These are phyloP conservation scores for Candida adriatica DNA, from an alignment of 805 yeast genomes.

Conservation along the genomic window DNA sequence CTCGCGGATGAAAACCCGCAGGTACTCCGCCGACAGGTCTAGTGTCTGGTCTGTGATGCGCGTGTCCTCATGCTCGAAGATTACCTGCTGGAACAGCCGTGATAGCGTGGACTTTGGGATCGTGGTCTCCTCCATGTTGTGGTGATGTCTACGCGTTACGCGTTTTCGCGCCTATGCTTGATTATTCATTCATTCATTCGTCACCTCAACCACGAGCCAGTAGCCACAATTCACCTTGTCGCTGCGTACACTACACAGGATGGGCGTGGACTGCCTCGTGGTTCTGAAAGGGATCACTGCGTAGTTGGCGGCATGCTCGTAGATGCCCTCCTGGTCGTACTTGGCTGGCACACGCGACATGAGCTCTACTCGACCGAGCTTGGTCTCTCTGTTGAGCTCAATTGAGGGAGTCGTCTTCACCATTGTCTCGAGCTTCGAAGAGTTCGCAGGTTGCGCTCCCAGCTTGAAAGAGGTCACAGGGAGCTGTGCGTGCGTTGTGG, in stretches of 20 bases:
- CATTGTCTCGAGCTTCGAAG: slow-evolving; percentile 14
- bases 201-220: slow-evolving; percentile 15
- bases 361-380: slow-evolving; percentile 25
- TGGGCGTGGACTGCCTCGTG: slow-evolving; percentile 9
- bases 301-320: slow-evolving; percentile 25
- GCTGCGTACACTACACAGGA: slow-evolving; percentile 19
- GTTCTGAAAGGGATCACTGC: slow-evolving; percentile 23
- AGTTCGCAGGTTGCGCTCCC: slow-evolving; percentile 12
- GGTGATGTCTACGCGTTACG: neutral
- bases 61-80: slow-evolving; percentile 40
- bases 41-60: slow-evolving; percentile 42
- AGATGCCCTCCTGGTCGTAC: slow-evolving; percentile 6
- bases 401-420: slow-evolving; percentile 26
- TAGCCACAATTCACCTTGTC: slow-evolving; percentile 14
- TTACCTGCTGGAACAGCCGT: slow-evolving; percentile 42
- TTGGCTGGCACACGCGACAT: slow-evolving; percentile 18
- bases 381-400: slow-evolving; percentile 22
- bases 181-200: slow-evolving; percentile 4
- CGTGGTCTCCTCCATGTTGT: slow-evolving; percentile 9
- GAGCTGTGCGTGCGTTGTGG: slow-evolving; percentile 8
- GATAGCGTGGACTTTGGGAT: slow-evolving; percentile 36
- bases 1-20: slow-evolving; percentile 49
- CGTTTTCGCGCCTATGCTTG: neutral
- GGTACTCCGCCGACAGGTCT: slow-evolving; percentile 45
- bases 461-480: slow-evolving; percentile 17